phyloP scores from a whole-genome alignment of 1,284 basidiomycete genomes.

The Peniophora sp. region DNA sequence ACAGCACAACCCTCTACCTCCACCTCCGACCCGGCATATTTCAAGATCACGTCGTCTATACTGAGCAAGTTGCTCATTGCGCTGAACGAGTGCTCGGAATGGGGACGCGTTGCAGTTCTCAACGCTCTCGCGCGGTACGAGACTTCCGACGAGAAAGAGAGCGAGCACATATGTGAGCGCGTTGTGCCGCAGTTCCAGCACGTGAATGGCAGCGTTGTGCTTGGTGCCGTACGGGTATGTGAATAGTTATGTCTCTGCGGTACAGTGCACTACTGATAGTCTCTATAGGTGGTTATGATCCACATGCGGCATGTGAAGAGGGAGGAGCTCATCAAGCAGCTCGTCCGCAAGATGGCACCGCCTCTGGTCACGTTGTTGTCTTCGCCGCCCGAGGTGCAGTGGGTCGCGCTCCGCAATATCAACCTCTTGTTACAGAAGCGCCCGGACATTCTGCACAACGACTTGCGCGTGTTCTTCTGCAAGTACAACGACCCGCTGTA shows the following conservation, averaged over 20 bases:
- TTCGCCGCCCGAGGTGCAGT: constrained; percentile 84
- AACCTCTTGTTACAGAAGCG: constrained; percentile 94
- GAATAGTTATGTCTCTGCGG: background rate
- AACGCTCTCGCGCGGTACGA: constrained; percentile 82
- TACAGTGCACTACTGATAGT: constrained; percentile 1
- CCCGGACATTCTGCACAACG: constrained; percentile 82
- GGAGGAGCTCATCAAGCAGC: constrained; percentile 82
- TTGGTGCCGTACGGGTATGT: constrained; percentile 87
- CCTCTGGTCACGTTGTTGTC: constrained; percentile 80
- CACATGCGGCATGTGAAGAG: constrained; percentile 81
- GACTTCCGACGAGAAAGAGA: constrained; percentile 84
- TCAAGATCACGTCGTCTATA: constrained; percentile 75
- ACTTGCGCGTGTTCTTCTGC: constrained; percentile 99
- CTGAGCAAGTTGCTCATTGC: constrained; percentile 91
- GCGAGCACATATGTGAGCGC: constrained; percentile 97
- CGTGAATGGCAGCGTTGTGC: constrained; percentile 89
- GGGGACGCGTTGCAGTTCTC: constrained; percentile 93
- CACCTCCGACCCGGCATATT: constrained; percentile 60
- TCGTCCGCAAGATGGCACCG: constrained; percentile 96
- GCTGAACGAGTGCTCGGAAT: constrained; percentile 97
- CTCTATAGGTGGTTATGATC: constrained; percentile 85
- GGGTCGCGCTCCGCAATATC: constrained; percentile 95
- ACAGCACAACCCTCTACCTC: constrained; percentile 44
- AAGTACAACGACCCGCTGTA: constrained; percentile 99
- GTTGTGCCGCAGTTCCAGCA: constrained; percentile 99